Evolutionary conservation across 768 basidiomycete genomes (phyloP).

Genomic region (Xerocomus brunneocitrinus): DNA sequence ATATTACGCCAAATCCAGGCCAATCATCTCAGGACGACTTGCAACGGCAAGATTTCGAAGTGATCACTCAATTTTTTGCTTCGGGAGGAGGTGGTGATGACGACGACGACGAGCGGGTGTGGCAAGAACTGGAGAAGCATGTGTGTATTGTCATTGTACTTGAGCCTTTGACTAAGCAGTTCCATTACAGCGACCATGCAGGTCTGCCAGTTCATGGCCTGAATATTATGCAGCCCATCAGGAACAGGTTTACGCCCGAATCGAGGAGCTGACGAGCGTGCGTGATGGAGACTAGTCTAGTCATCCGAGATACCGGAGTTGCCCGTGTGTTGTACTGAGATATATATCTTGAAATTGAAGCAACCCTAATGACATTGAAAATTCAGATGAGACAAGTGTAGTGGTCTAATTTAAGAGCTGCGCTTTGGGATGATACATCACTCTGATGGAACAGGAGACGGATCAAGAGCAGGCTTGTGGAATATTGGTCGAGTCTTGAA

Average conservation of each 20-base stretch:
- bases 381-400: conserved; percentile 1
- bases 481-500: conserved; percentile 66
- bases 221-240: conserved; percentile 47
- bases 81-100: conserved; percentile 47
- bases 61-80: conserved; percentile 53
- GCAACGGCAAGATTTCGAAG: conserved; percentile 43
- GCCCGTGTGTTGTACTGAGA: conserved; percentile 1
- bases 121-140: conserved; percentile 44
- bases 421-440: conserved; percentile 9
- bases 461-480: conserved; percentile 21
- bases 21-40: conserved; percentile 7
- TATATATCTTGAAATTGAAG: neutral
- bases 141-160: conserved; percentile 30
- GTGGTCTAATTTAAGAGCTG: conserved; percentile 14
- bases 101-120: conserved; percentile 45
- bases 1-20: neutral
- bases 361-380: neutral
- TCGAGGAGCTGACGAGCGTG: conserved; percentile 30
- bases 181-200: conserved; percentile 34
- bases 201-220: conserved; percentile 44
- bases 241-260: conserved; percentile 39
- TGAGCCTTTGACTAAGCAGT: neutral
- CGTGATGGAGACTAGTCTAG: conserved; percentile 8
- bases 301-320: neutral
- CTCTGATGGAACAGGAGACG: conserved; percentile 12